These are phyloP conservation scores for Aspergillus sparsus DNA, from an alignment of 495 filamentous ascomycete species.

Conservation along the genomic window DNA sequence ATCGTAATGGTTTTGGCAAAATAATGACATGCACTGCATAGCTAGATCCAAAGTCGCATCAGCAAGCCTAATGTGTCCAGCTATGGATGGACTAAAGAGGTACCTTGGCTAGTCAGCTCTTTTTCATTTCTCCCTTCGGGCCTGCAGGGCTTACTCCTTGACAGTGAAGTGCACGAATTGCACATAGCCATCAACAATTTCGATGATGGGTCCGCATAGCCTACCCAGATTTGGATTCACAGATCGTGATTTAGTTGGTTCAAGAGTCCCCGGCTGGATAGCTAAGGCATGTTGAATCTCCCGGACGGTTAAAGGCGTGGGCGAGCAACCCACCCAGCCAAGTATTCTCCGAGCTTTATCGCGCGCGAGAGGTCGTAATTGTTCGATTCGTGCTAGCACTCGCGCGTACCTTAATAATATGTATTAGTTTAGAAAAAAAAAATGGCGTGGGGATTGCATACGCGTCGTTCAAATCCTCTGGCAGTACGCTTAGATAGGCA, in stretches of 20 bases:
- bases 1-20: neutral
- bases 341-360: conserved; percentile 8
- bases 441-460: neutral
- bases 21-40: neutral
- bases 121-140: neutral
- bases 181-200: conserved; percentile 3
- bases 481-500: neutral
- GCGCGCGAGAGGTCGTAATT: neutral
- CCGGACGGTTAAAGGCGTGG: neutral
- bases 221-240: neutral
- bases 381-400: neutral
- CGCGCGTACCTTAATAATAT: neutral
- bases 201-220: conserved; percentile 3
- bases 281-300: conserved; percentile 4
- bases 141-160: neutral
- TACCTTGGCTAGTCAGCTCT: neutral
- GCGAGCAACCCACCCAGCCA: conserved; percentile 8
- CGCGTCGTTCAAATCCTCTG: conserved; percentile 7
- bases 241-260: neutral
- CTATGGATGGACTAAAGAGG: conserved; percentile 3
- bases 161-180: conserved; percentile 10
- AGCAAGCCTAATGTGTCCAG: neutral
- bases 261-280: neutral
- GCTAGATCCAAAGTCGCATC: conserved; percentile 3
- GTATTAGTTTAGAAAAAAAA: neutral